These are phyloP conservation scores for Neonectria ditissima DNA, from an alignment of 2,329 filamentous ascomycete species.

Conservation along the genomic window DNA sequence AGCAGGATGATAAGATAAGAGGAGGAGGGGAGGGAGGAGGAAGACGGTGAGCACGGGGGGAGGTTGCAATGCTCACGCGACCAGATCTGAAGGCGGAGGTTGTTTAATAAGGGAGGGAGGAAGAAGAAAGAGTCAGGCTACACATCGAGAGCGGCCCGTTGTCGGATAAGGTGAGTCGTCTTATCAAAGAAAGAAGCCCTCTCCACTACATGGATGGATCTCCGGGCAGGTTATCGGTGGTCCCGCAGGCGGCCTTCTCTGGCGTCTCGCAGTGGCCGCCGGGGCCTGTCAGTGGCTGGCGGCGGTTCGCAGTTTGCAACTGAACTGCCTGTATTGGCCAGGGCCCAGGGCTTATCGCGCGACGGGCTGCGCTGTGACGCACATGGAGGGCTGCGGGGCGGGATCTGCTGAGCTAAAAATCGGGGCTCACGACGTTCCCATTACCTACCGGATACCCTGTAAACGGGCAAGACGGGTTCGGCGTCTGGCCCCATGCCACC, in stretches of 20 bases:
- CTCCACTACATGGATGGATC: neutral
- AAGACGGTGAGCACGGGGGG: neutral
- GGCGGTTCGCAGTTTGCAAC: constrained; percentile 33
- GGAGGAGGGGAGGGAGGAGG: neutral
- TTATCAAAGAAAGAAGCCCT: constrained; percentile 1
- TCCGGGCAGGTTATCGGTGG: neutral
- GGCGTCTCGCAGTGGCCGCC: neutral
- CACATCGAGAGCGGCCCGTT: constrained; percentile 2
- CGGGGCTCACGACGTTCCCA: constrained; percentile 28
- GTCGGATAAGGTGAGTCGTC: constrained; percentile 2
- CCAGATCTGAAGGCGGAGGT: neutral
- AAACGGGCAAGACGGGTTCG: neutral
- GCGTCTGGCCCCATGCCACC: neutral
- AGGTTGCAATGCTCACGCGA: constrained; percentile 4
- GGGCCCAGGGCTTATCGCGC: constrained; percentile 35
- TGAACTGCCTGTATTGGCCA: constrained; percentile 39
- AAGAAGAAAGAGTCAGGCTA: constrained; percentile 2
- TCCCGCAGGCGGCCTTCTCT: neutral
- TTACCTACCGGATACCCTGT: constrained; percentile 7
- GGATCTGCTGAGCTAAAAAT: constrained; percentile 45
- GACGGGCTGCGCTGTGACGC: constrained; percentile 35
- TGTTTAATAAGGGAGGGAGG: neutral
- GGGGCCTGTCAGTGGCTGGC: neutral
- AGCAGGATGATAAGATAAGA: neutral
- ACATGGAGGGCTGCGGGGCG: constrained; percentile 27